Evolutionary conservation across 2,329 filamentous ascomycete genomes (phyloP), one percentile per base, ranked within the genome.

Genomic region (Hymenotorrendiella dingleyae): DNA sequence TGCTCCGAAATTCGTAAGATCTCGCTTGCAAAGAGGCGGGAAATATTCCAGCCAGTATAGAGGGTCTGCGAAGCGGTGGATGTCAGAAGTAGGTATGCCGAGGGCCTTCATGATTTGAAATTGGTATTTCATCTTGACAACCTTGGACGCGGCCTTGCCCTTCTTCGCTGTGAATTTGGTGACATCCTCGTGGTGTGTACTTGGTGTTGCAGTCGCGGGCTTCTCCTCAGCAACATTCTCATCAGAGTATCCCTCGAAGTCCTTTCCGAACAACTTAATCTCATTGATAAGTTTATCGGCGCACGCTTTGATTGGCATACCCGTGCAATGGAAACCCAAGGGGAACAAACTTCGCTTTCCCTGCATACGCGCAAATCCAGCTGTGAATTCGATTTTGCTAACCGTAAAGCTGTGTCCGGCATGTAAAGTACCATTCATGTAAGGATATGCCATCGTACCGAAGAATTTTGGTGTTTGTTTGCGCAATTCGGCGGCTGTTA

Each of bases 231-330:
- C 66, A 30, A 69, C 68, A 3, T 71, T 67, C 9, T 84, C 79
- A 42, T 80, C 77, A 41, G 76, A 73, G 65, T 88, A 94, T 35
- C 76, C 72, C 59, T 90, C 83, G 50, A 97, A 97, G 59, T 89
- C 81, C 61, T 84, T 69, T 17, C 93, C 93, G 59, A 97, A 98
- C 68, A 84, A 73, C 66, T 86, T 80, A 43, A 97, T 83, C 68
- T 98, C 93, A 49, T 87, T 81, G 46, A 84, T 80, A 34, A 98
- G 78, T 73, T 97, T 97, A 72, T 98, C 91, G 42, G 93, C 89
- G 59, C 87, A 94, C 5, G 93, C 90, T 68, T 96, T 96, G 72
- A 98, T 98, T 34, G 90, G 89, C 84, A 98, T 94, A 57, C 93
- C 93, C 0, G 91, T 97, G 68, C 85, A 88, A 72, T 98, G 93